Percentiles rank a stretch among this genome's conserved stretches.
These are phyloP conservation scores for Colletotrichum sp. DNA, from an alignment of 2,329 filamentous ascomycete species.

Conservation along the genomic window DNA sequence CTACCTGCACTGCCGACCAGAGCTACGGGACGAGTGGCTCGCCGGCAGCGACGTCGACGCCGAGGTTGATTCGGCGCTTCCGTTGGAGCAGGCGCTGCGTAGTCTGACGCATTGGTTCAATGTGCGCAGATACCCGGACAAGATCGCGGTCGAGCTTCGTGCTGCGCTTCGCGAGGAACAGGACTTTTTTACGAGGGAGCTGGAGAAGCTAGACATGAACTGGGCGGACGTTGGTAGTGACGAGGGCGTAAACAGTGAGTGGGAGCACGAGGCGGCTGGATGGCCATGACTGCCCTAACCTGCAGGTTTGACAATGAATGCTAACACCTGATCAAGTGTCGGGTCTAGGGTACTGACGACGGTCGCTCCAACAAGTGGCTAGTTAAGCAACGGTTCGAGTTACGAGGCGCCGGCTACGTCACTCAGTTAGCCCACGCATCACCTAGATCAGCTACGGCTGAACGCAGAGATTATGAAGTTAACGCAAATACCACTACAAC, in stretches of 20 bases:
- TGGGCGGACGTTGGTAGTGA: constrained; percentile 46
- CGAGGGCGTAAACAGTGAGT: constrained; percentile 31
- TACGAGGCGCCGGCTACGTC: neutral
- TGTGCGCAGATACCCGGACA: constrained; percentile 78
- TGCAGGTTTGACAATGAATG: neutral
- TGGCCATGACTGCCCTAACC: constrained; percentile 10
- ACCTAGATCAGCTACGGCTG: neutral
- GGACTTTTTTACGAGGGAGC: constrained; percentile 79
- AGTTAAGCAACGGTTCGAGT: neutral
- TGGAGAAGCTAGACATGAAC: constrained; percentile 71
- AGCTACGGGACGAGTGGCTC: constrained; percentile 94
- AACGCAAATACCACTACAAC: neutral
- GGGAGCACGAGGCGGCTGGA: constrained; percentile 23
- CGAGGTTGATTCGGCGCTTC: constrained; percentile 91
- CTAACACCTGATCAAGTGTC: constrained; percentile 16
- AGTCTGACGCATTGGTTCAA: constrained; percentile 96
- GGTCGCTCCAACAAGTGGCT: neutral
- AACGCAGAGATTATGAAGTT: neutral
- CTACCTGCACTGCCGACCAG: constrained; percentile 90
- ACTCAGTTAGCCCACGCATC: neutral
- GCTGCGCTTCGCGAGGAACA: constrained; percentile 72
- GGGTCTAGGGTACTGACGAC: constrained; percentile 12
- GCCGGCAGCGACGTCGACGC: constrained; percentile 89
- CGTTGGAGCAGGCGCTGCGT: constrained; percentile 87
- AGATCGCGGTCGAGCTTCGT: constrained; percentile 67